Evolutionary conservation across 75 land plant species (phyloP).

Genomic region (Sequoia sempervirens): DNA sequence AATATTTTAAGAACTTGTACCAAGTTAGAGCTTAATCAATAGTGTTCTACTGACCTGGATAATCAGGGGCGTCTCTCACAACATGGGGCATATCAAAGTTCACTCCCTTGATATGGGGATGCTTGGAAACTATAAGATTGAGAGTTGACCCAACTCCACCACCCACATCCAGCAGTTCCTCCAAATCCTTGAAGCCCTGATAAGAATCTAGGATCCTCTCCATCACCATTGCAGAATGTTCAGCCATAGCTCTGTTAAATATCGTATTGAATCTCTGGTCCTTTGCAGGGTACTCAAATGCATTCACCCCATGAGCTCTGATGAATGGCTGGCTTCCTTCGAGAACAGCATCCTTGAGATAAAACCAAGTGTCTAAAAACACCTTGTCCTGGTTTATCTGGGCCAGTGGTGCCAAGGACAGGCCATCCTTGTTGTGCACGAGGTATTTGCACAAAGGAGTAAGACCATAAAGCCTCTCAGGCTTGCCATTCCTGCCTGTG

Average conservation of each 20-base stretch:
- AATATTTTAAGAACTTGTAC: no score
- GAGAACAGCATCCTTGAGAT: constrained; percentile 36
- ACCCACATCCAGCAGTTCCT: constrained; percentile 49
- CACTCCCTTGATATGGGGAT: constrained; percentile 44
- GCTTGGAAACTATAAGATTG: constrained; percentile 23
- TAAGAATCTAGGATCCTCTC: constrained; percentile 22
- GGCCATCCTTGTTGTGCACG: constrained; percentile 24
- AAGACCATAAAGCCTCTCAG: constrained; percentile 17
- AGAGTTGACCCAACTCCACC: constrained; percentile 44
- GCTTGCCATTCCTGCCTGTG: constrained; percentile 4
- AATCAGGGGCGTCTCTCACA: constrained; percentile 22
- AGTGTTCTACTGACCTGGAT: constrained; percentile 20
- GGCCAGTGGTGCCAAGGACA: constrained; percentile 23
- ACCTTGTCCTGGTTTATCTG: constrained; percentile 29
- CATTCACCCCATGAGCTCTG: constrained; percentile 28
- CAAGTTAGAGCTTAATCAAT: no score
- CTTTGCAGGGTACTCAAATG: constrained; percentile 21
- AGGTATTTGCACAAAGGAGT: constrained; percentile 26
- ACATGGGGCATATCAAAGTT: constrained; percentile 57
- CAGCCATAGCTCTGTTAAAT: constrained; percentile 36
- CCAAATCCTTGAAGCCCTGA: constrained; percentile 30
- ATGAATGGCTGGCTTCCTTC: constrained; percentile 34
- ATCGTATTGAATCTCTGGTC: constrained; percentile 27
- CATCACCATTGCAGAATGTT: constrained; percentile 26
- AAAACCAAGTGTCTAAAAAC: constrained; percentile 25